phyloP scores from a whole-genome alignment of 2,329 filamentous ascomycete genomes.

The Exophiala aquamarina region DNA sequence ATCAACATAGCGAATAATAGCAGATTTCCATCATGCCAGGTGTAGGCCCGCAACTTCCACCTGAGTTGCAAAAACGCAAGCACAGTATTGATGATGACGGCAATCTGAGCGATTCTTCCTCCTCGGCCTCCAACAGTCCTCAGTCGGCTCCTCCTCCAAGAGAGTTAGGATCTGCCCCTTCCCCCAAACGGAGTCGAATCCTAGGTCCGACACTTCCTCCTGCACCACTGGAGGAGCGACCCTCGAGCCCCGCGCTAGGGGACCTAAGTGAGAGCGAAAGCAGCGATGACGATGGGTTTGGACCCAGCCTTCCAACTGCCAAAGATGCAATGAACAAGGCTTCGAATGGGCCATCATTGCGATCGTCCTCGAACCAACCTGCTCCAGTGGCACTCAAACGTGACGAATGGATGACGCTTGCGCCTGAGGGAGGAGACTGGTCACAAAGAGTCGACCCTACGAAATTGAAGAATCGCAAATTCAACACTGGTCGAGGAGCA shows the following conservation, averaged over 20 bases:
- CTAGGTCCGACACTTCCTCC: constrained; percentile 59
- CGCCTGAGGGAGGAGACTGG: constrained; percentile 57
- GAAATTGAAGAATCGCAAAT: constrained; percentile 77
- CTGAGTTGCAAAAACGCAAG: constrained; percentile 39
- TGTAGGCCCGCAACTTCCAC: constrained; percentile 37
- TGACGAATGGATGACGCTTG: constrained; percentile 82
- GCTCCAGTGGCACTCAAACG: constrained; percentile 54
- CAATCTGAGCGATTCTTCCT: constrained; percentile 15
- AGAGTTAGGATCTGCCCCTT: constrained; percentile 9
- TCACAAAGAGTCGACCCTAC: constrained; percentile 74
- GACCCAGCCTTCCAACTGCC: constrained; percentile 40
- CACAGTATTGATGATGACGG: constrained; percentile 32
- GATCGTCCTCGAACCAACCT: constrained; percentile 32
- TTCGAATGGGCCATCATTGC: constrained; percentile 28
- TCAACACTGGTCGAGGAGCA: constrained; percentile 68
- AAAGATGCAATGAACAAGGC: constrained; percentile 22
- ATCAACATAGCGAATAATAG: background rate
- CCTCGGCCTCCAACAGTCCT: background rate
- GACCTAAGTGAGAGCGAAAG: constrained; percentile 33
- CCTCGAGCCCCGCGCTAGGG: constrained; percentile 32
- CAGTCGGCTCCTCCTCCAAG: constrained; percentile 15
- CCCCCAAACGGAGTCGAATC: constrained; percentile 52
- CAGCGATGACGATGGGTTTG: constrained; percentile 44
- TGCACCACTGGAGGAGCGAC: constrained; percentile 48
- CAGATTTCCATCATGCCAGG: constrained; percentile 24